phyloP scores from a whole-genome alignment of 2,329 filamentous ascomycete species.

The Ciborinia camelliae region DNA sequence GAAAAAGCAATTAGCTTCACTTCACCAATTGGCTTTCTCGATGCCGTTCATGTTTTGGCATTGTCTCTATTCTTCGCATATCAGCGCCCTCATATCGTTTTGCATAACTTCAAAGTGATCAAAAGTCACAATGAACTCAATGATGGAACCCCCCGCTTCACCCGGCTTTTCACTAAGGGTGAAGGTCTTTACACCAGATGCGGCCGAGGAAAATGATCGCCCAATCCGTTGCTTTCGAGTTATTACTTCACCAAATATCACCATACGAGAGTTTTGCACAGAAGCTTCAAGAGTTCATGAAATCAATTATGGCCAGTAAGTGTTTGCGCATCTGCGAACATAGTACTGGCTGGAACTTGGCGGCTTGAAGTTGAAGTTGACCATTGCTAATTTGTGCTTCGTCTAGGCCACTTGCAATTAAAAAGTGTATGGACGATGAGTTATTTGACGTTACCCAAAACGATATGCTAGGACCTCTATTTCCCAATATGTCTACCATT shows the following conservation, averaged over 20 bases:
- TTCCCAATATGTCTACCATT: constrained; percentile 30
- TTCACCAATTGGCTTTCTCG: constrained; percentile 5
- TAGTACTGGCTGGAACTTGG: neutral
- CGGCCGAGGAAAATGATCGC: constrained; percentile 26
- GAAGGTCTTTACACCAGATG: constrained; percentile 33
- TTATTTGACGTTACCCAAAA: constrained; percentile 35
- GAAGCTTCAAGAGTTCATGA: constrained; percentile 35
- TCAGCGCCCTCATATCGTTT: neutral
- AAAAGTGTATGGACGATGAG: constrained; percentile 37
- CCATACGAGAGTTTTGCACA: constrained; percentile 35
- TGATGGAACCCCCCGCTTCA: constrained; percentile 32
- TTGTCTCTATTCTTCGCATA: constrained; percentile 8
- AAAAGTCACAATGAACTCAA: constrained; percentile 14
- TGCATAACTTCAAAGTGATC: neutral
- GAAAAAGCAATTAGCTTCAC: constrained; percentile 5
- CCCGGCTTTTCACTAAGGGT: constrained; percentile 35
- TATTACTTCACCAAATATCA: constrained; percentile 32
- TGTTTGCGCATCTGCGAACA: constrained; percentile 6
- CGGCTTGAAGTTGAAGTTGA: neutral
- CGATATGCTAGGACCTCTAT: constrained; percentile 33
- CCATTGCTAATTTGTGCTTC: neutral
- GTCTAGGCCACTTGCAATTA: constrained; percentile 33
- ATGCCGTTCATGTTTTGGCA: constrained; percentile 8
- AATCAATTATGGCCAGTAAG: constrained; percentile 36
- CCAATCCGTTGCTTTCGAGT: constrained; percentile 36